Evolutionary conservation across 2,329 filamentous ascomycete genomes (phyloP).

Genomic region (Ustilaginoidea virens): DNA sequence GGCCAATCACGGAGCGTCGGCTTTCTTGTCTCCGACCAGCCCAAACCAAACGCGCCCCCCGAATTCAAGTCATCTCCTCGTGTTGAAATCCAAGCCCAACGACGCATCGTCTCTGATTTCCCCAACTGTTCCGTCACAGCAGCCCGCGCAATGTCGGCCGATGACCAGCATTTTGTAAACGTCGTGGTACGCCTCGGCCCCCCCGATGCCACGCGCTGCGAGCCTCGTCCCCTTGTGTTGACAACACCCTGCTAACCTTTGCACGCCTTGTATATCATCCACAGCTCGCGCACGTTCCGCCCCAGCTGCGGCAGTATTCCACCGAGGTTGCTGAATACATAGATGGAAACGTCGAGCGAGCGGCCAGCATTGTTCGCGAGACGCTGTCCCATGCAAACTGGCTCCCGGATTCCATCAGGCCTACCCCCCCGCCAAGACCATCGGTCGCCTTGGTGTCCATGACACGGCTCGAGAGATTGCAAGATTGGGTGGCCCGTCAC

Average conservation of each 20-base stretch:
- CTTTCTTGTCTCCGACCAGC: constrained; percentile 1
- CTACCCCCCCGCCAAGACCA: constrained; percentile 29
- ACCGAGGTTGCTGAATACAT: constrained; percentile 63
- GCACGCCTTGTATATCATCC: too few species aligned
- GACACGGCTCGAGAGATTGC: constrained; percentile 33
- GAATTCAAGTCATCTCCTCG: constrained; percentile 3
- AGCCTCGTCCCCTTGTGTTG: too few species aligned
- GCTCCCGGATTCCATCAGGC: constrained; percentile 55
- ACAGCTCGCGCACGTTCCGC: constrained; percentile 36
- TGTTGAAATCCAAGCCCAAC: constrained; percentile 3
- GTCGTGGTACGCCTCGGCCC: constrained; percentile 36
- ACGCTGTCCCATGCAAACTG: constrained; percentile 51
- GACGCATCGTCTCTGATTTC: constrained; percentile 1
- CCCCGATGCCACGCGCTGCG: too few species aligned
- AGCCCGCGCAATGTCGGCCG: constrained; percentile 49
- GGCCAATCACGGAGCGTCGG: constrained; percentile 6
- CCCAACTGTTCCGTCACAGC: too few species aligned
- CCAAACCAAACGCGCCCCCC: too few species aligned
- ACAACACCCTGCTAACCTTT: too few species aligned
- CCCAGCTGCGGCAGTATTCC: constrained; percentile 57
- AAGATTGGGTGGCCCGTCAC: constrained; percentile 59
- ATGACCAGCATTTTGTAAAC: constrained; percentile 66
- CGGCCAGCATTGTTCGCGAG: constrained; percentile 56
- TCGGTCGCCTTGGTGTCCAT: constrained; percentile 18
- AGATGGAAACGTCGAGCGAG: constrained; percentile 65